These are phyloP conservation scores for Ophiostoma himal-ulmi DNA, from an alignment of 2,329 filamentous ascomycete species.

Conservation along the genomic window DNA sequence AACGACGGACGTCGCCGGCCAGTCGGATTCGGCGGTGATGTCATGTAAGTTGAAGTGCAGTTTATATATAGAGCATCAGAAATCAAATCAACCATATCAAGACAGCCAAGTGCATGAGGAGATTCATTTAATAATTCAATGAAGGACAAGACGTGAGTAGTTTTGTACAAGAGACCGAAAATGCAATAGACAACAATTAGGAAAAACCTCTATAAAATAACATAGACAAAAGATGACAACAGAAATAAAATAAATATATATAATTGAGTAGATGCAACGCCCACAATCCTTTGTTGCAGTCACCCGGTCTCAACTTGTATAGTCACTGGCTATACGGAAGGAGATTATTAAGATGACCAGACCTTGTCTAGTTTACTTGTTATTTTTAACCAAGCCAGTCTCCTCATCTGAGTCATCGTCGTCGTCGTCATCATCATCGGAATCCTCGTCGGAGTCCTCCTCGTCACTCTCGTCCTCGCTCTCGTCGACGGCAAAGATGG, in stretches of 20 bases:
- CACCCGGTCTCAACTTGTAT: not conserved
- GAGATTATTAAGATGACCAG: not conserved
- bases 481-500: slow-evolving; percentile 84
- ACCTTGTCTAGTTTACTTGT: slow-evolving; percentile 33
- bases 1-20: slow-evolving; percentile 67
- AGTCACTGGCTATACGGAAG: not conserved
- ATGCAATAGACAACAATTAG: slow-evolving; percentile 6
- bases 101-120: not conserved
- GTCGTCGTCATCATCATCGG: slow-evolving; percentile 77
- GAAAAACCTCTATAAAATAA: slow-evolving; percentile 8
- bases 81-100: not conserved
- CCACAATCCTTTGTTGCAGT: not conserved
- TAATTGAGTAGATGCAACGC: not conserved
- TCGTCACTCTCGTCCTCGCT: slow-evolving; percentile 85
- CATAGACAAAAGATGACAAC: not conserved
- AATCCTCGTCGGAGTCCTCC: slow-evolving; percentile 56
- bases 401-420: slow-evolving; percentile 53
- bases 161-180: slow-evolving; percentile 12
- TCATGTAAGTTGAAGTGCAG: slow-evolving; percentile 30
- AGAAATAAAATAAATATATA: not conserved
- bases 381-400: slow-evolving; percentile 48
- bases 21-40: slow-evolving; percentile 83
- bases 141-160: not conserved
- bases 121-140: not conserved
- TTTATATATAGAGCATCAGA: not conserved